Conservation (phyloP, 73 alveolate species). For the Paramecium primaurelia region DNA sequence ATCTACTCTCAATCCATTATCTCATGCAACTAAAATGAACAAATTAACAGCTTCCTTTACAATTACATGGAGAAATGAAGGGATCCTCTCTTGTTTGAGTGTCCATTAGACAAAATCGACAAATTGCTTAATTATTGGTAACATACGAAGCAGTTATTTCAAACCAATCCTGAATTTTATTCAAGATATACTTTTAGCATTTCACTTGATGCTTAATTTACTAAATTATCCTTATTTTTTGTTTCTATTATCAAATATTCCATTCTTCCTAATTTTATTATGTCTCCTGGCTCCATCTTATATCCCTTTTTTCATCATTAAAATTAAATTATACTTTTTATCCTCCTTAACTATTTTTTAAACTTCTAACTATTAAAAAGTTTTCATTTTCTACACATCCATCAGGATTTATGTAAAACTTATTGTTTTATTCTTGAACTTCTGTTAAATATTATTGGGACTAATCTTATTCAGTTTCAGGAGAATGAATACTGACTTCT, state of each 20-base stretch:
- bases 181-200: neutral
- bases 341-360: constrained; percentile 22
- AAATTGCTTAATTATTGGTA: neutral
- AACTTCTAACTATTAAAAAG: neutral
- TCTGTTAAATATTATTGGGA: neutral
- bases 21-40: constrained; percentile 60
- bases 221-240: neutral
- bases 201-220: neutral
- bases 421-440: neutral
- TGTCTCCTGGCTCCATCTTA: constrained; percentile 42
- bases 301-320: neutral
- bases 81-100: constrained; percentile 47
- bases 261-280: constrained; percentile 55
- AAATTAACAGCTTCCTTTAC: constrained; percentile 59
- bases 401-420: neutral
- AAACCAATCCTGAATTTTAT: neutral
- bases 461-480: neutral
- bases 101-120: constrained; percentile 63
- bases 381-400: neutral
- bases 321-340: neutral
- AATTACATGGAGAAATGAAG: constrained; percentile 61
- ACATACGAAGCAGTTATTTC: neutral
- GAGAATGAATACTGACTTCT: neutral
- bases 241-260: constrained; percentile 51
- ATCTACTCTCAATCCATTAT: constrained; percentile 62